Percentiles rank a stretch among this genome's conserved stretches.
phyloP scores from a whole-genome alignment of 306 rosid species.

The Sicyos baderoa region DNA sequence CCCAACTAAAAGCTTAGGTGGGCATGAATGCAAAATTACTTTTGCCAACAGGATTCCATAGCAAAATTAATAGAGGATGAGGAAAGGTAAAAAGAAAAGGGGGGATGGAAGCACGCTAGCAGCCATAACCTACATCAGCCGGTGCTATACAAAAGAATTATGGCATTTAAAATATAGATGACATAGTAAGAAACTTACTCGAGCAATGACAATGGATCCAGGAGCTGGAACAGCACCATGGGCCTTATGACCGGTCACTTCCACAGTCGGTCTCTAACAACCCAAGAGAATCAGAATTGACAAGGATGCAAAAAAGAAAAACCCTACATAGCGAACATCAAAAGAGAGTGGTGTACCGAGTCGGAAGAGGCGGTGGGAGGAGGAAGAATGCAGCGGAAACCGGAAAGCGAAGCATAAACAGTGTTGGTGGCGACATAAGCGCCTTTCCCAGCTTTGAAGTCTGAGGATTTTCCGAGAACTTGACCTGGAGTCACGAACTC shows the following conservation, averaged over 20 bases:
- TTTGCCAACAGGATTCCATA: neutral
- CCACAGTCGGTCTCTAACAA: slow-evolving; percentile 60
- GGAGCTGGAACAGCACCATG: slow-evolving; percentile 81
- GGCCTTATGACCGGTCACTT: slow-evolving; percentile 81
- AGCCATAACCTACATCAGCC: neutral
- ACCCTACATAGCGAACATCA: neutral
- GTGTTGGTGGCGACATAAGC: slow-evolving; percentile 55
- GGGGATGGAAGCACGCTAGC: neutral
- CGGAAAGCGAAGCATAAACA: slow-evolving; percentile 78
- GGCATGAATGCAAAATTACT: neutral
- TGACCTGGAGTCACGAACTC: slow-evolving; percentile 75
- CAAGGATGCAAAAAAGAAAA: neutral
- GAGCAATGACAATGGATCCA: slow-evolving; percentile 65
- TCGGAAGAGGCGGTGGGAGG: slow-evolving; percentile 54
- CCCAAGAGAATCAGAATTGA: neutral
- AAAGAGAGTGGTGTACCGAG: slow-evolving; percentile 32
- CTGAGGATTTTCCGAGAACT: slow-evolving; percentile 46
- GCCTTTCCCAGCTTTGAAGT: slow-evolving; percentile 63
- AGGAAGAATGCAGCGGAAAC: slow-evolving; percentile 47
- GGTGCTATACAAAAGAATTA: neutral
- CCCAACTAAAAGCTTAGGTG: neutral
- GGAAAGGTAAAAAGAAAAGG: neutral
- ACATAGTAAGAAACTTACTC: slow-evolving; percentile 36
- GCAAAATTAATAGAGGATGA: neutral
- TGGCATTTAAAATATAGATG: neutral